Percentiles rank a stretch among this genome's conserved stretches.
Conservation (phyloP, 2,329 filamentous ascomycete species). For the Passalora sequoiae region DNA sequence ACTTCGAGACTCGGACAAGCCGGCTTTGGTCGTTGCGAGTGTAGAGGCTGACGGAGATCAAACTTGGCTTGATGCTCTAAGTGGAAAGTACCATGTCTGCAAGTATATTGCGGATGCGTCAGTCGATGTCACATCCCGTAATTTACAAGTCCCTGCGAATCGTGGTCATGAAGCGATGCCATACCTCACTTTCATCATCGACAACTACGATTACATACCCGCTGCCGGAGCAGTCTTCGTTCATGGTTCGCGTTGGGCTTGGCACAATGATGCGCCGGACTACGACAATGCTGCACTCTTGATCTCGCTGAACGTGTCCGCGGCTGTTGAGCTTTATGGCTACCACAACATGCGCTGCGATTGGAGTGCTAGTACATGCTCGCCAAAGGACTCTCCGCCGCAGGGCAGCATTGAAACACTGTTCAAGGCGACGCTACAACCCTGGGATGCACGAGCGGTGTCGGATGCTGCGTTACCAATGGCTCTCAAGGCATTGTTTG, state of each 20-base stretch:
- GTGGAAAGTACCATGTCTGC: slow-evolving; percentile 42
- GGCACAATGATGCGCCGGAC: slow-evolving; percentile 49
- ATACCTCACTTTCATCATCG: slow-evolving; percentile 56
- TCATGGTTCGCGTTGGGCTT: slow-evolving; percentile 52
- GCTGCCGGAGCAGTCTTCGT: slow-evolving; percentile 54
- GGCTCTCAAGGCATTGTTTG: slow-evolving; percentile 20
- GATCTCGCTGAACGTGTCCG: slow-evolving; percentile 35
- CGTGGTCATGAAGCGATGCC: slow-evolving; percentile 59
- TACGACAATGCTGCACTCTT: slow-evolving; percentile 46
- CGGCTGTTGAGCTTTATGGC: slow-evolving; percentile 37
- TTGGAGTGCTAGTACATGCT: slow-evolving; percentile 43
- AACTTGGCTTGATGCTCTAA: slow-evolving; percentile 40
- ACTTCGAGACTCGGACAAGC: slow-evolving; percentile 37
- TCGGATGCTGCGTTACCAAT: slow-evolving; percentile 25
- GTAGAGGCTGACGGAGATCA: slow-evolving; percentile 39
- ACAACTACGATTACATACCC: slow-evolving; percentile 54
- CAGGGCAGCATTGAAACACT: slow-evolving; percentile 39
- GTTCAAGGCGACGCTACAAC: slow-evolving; percentile 36
- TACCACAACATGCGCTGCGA: slow-evolving; percentile 50
- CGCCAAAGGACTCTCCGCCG: slow-evolving; percentile 34
- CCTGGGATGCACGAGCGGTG: slow-evolving; percentile 36
- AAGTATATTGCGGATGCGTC: slow-evolving; percentile 41
- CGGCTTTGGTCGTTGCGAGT: slow-evolving; percentile 43
- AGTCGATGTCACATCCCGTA: slow-evolving; percentile 24
- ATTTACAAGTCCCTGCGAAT: slow-evolving; percentile 45